These are phyloP conservation scores for Solanum ossicruentum DNA, from an alignment of 257 asterid genomes.

Conservation along the genomic window DNA sequence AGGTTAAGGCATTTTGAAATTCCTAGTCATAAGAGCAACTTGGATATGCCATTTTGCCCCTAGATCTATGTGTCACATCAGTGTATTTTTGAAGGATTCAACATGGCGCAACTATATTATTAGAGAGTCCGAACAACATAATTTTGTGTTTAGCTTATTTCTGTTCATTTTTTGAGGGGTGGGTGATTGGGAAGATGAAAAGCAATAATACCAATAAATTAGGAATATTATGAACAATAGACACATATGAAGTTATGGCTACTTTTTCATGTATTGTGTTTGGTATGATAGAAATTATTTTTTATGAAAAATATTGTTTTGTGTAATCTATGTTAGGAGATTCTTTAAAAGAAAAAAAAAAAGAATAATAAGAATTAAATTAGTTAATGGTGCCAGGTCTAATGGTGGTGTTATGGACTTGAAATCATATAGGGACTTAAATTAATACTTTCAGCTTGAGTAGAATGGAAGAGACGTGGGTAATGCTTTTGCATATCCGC, in stretches of 20 bases:
- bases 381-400: not conserved
- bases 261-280: not conserved
- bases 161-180: not conserved
- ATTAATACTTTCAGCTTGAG: no score
- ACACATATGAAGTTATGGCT: not conserved
- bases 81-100: no score
- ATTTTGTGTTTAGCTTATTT: not conserved
- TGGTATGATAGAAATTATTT: not conserved
- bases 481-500: no score
- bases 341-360: not conserved
- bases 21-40: constrained; percentile 45
- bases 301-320: not conserved
- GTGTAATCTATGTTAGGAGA: not conserved
- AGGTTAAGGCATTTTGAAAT: constrained; percentile 69
- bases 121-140: not conserved
- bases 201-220: not conserved
- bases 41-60: constrained; percentile 53
- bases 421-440: no score
- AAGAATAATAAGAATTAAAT: not conserved
- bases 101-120: no score
- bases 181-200: not conserved
- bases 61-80: not conserved
- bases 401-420: no score
- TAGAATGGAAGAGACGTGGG: no score
- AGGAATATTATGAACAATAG: not conserved